Conservation (phyloP, 495 filamentous ascomycete genomes). For the Xylaria telfairii region DNA sequence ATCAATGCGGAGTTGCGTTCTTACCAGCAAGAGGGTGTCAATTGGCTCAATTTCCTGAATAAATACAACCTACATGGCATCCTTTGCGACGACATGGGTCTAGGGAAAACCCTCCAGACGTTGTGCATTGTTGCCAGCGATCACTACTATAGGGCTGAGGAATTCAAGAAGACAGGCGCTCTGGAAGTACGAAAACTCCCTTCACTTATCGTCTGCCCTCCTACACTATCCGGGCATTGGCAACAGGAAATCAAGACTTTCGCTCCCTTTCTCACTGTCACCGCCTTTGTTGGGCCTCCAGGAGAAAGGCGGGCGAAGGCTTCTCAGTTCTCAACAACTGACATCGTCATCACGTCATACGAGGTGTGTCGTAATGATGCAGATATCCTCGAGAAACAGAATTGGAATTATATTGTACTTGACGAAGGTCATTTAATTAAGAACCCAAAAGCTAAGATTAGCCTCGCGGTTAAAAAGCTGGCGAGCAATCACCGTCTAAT, state of each 20-base stretch:
- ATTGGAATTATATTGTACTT: constrained; percentile 96
- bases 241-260: constrained; percentile 95
- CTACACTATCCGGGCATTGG: constrained; percentile 98
- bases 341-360: constrained; percentile 96
- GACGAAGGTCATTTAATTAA: constrained; percentile 99
- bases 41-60: constrained; percentile 98
- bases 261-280: constrained; percentile 87
- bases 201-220: constrained; percentile 93
- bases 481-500: constrained; percentile 93
- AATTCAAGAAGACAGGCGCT: constrained; percentile 78
- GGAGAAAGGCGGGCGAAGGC: constrained; percentile 74
- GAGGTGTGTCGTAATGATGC: constrained; percentile 95
- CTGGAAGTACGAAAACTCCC: constrained; percentile 80
- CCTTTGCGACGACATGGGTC: constrained; percentile 98
- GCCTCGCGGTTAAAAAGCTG: constrained; percentile 85
- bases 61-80: constrained; percentile 97
- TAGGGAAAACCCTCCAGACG: constrained; percentile 96
- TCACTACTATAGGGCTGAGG: constrained; percentile 89
- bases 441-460: constrained; percentile 94
- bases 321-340: constrained; percentile 71
- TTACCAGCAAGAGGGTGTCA: constrained; percentile 98
- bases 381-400: constrained; percentile 79
- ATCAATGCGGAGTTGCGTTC: constrained; percentile 96
- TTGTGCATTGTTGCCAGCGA: constrained; percentile 98
- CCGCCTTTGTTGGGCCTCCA: constrained; percentile 89